These are phyloP conservation scores for Zygotorulaspora florentina DNA, from an alignment of 805 yeast species.

Conservation along the genomic window DNA sequence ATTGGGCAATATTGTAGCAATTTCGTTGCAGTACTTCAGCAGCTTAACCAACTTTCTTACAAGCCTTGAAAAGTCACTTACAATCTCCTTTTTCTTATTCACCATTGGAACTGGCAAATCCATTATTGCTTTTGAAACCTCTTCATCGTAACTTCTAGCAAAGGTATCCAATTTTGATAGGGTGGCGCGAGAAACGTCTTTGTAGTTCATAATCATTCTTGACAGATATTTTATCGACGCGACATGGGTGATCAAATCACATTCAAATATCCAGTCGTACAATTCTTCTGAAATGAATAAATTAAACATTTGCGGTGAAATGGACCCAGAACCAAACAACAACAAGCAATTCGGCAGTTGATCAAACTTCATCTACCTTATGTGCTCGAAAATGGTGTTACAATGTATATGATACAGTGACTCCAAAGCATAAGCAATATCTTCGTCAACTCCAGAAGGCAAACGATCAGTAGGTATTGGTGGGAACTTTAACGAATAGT, in stretches of 20 bases:
- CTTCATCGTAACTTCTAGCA: slow-evolving; percentile 45
- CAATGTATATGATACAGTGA: slow-evolving; percentile 64
- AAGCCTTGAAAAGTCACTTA: slow-evolving; percentile 50
- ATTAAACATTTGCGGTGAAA: slow-evolving; percentile 60
- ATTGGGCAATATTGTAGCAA: slow-evolving; percentile 41
- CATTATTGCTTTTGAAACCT: slow-evolving; percentile 38
- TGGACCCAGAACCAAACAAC: slow-evolving; percentile 47
- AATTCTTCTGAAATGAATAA: slow-evolving; percentile 48
- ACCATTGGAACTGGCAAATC: slow-evolving; percentile 50
- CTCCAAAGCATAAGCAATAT: slow-evolving; percentile 57
- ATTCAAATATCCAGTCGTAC: slow-evolving; percentile 59
- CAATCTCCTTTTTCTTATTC: slow-evolving; percentile 49
- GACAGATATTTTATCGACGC: slow-evolving; percentile 55
- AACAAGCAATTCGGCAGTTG: slow-evolving; percentile 51
- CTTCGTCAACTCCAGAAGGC: slow-evolving; percentile 46
- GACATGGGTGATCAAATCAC: slow-evolving; percentile 61
- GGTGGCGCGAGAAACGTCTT: slow-evolving; percentile 54
- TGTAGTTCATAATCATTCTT: slow-evolving; percentile 51
- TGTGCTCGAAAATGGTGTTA: slow-evolving; percentile 55
- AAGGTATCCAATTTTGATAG: slow-evolving; percentile 51
- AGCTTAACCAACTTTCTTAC: slow-evolving; percentile 51
- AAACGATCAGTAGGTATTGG: slow-evolving; percentile 35
- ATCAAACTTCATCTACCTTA: slow-evolving; percentile 64
- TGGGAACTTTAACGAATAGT: slow-evolving; percentile 38
- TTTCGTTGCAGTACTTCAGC: slow-evolving; percentile 47